A percentile compares a stretch with the other conserved stretches of the same genome.
phyloP scores from a whole-genome alignment of 345 rosid species.

The Tarenaya hassleriana region DNA sequence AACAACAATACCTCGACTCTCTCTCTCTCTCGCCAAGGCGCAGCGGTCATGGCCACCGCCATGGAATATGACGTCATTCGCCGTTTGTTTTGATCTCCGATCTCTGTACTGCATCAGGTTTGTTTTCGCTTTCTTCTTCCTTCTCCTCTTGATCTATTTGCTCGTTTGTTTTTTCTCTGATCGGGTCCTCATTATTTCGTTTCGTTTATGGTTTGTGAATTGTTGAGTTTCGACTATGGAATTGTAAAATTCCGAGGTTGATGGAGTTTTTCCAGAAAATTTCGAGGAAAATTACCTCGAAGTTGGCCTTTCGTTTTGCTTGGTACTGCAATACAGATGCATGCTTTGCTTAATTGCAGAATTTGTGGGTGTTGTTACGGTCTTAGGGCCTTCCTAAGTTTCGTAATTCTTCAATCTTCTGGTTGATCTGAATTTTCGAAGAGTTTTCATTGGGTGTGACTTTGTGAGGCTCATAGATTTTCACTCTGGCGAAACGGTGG shows the following conservation, averaged over 20 bases:
- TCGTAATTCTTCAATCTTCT: too few relatives aligned
- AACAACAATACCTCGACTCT: neutral
- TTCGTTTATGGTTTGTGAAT: neutral
- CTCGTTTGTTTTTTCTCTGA: conserved; percentile 11
- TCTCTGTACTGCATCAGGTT: neutral
- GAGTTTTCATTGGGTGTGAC: too few relatives aligned
- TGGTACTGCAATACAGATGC: conserved; percentile 23
- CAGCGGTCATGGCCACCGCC: conserved; percentile 27
- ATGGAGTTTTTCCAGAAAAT: neutral
- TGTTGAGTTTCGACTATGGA: neutral
- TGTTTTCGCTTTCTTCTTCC: conserved; percentile 4
- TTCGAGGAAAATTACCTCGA: neutral
- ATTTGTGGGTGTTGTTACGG: neutral
- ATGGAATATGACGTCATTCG: conserved; percentile 10
- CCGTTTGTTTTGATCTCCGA: conserved; percentile 17
- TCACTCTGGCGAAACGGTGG: too few relatives aligned
- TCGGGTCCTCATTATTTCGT: conserved; percentile 7
- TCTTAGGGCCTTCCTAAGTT: too few relatives aligned
- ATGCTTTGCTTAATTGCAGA: conserved; percentile 19
- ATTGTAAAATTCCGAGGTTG: too few relatives aligned
- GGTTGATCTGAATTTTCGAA: too few relatives aligned
- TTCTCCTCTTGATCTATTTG: neutral
- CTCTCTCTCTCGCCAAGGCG: conserved; percentile 18
- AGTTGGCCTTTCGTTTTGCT: conserved; percentile 1
- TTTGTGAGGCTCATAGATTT: too few relatives aligned